Evolutionary conservation across 2,329 filamentous ascomycete genomes (phyloP).

Genomic region (Ceratocystis papillata): DNA sequence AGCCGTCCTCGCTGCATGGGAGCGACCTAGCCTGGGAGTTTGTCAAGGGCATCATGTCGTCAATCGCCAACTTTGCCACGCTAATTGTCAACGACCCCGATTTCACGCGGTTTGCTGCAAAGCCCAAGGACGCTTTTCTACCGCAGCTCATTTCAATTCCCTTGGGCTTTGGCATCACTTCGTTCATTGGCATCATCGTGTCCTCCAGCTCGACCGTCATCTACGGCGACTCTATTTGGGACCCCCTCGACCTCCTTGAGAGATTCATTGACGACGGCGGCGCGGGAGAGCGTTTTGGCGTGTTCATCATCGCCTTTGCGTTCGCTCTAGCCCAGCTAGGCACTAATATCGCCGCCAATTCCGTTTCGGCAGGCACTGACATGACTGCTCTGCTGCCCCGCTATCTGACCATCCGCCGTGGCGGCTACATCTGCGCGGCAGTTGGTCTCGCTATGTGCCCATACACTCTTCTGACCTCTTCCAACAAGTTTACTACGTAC

Average conservation of each 20-base stretch:
- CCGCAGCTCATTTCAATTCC: conserved; percentile 69
- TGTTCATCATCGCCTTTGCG: conserved; percentile 59
- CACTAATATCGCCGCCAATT: conserved; percentile 81
- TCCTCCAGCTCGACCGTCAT: conserved; percentile 62
- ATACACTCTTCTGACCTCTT: conserved; percentile 62
- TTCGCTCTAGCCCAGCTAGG: conserved; percentile 73
- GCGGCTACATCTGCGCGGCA: conserved; percentile 71
- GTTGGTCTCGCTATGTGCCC: conserved; percentile 80
- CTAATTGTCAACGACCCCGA: conserved; percentile 76
- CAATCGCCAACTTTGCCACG: conserved; percentile 83
- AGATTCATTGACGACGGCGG: conserved; percentile 58
- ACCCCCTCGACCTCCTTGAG: conserved; percentile 57
- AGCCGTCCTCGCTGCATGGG: conserved; percentile 52
- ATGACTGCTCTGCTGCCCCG: conserved; percentile 70
- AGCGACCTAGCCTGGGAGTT: conserved; percentile 68
- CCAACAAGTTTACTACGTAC: conserved; percentile 83
- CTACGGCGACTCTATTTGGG: conserved; percentile 59
- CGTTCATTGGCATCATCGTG: conserved; percentile 72
- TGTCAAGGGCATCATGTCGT: conserved; percentile 75
- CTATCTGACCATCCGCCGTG: conserved; percentile 74
- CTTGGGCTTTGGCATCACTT: conserved; percentile 62
- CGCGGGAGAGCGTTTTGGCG: conserved; percentile 58
- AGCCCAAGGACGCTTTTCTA: conserved; percentile 66
- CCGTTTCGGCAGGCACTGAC: conserved; percentile 71
- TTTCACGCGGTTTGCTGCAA: conserved; percentile 71